A percentile compares a stretch with the other conserved stretches of the same genome.
These are phyloP conservation scores for Trichosporon faecale DNA, from an alignment of 1,284 basidiomycete genomes.

Conservation along the genomic window DNA sequence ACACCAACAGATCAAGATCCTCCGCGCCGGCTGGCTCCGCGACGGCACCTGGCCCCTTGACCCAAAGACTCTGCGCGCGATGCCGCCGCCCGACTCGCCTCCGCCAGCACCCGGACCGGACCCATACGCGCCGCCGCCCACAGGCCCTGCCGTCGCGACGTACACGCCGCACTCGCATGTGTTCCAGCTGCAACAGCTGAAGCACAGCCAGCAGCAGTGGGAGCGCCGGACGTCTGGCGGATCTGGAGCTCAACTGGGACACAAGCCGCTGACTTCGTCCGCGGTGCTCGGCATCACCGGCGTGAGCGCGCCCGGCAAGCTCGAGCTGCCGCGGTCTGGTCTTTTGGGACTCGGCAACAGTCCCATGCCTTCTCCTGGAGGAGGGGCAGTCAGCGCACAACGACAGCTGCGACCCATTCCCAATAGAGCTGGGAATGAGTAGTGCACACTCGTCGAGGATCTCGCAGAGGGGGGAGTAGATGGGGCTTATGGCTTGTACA, in stretches of 20 bases:
- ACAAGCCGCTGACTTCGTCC: neutral
- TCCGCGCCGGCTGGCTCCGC: slow-evolving; percentile 45
- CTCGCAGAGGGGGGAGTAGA: neutral
- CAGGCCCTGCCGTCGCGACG: neutral
- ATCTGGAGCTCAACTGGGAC: neutral
- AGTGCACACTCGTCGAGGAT: neutral
- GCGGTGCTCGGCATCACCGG: neutral
- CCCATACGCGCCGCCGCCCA: neutral
- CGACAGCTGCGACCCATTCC: slow-evolving; percentile 4
- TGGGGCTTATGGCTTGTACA: neutral
- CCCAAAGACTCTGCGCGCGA: slow-evolving; percentile 22
- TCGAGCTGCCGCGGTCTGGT: neutral
- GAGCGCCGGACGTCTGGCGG: neutral
- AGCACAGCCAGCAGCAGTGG: neutral
- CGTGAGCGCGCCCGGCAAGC: neutral
- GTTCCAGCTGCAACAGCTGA: neutral
- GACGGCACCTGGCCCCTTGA: slow-evolving; percentile 51
- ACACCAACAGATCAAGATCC: slow-evolving; percentile 44
- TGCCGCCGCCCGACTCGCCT: neutral
- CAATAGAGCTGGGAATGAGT: neutral
- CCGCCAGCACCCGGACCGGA: neutral
- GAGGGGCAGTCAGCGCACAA: neutral
- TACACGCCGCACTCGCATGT: neutral
- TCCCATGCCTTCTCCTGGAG: neutral
- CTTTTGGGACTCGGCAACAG: neutral